Evolutionary conservation across 1,284 basidiomycete genomes (phyloP).

Genomic region (Cystobasidium slooffiae): DNA sequence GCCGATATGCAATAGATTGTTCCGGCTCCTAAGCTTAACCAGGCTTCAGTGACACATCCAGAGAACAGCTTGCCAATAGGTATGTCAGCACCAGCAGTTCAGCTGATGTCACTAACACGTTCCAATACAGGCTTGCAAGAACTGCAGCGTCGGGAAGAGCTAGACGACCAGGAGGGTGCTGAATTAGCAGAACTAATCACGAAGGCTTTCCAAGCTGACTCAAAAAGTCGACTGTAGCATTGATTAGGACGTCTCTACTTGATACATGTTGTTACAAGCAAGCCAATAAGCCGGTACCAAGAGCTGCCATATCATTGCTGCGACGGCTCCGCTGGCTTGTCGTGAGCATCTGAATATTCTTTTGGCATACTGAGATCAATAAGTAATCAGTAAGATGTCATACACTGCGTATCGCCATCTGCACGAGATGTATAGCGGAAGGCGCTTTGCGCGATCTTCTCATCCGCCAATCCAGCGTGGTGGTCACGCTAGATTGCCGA

Average conservation of each 20-base stretch:
- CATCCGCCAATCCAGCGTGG: constrained; percentile 4
- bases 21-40: constrained; percentile 14
- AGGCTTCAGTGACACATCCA: not conserved
- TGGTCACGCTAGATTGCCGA: constrained; percentile 10
- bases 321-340: not conserved
- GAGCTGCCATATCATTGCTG: not conserved
- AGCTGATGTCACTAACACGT: not conserved
- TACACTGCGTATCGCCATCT: not conserved
- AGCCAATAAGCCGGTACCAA: not conserved
- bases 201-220: not conserved
- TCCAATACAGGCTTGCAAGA: constrained; percentile 16
- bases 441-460: not conserved
- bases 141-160: constrained; percentile 28
- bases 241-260: not conserved
- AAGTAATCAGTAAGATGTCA: not conserved
- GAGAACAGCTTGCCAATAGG: constrained; percentile 4
- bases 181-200: not conserved
- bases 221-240: not conserved
- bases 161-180: constrained; percentile 28
- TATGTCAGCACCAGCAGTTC: not conserved
- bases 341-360: not conserved
- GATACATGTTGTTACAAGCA: not conserved
- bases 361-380: not conserved
- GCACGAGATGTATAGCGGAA: not conserved
- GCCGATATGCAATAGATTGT: constrained; percentile 6